Evolutionary conservation across 768 basidiomycete species (phyloP).

Genomic region (Kwoniella shandongensis): DNA sequence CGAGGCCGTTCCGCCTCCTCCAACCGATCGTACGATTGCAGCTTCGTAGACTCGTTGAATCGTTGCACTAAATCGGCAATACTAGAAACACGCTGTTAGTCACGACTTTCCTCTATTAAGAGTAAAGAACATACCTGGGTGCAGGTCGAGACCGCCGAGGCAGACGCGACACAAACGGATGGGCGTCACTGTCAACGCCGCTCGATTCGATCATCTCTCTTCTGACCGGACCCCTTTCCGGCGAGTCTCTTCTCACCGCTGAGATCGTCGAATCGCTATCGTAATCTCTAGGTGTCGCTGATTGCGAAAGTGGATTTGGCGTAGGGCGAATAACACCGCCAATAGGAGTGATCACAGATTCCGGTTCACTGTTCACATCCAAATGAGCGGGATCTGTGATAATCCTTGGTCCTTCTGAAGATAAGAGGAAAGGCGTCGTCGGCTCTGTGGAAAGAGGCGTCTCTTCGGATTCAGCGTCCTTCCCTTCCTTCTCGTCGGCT

Average conservation of each 20-base stretch:
- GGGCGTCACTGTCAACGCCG: conserved; percentile 44
- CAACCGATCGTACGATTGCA: conserved; percentile 14
- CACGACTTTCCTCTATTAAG: not conserved
- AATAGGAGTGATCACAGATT: conserved; percentile 27
- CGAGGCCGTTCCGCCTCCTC: conserved; percentile 30
- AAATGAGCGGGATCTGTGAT: conserved; percentile 1
- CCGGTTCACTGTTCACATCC: conserved; percentile 9
- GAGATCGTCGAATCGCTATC: conserved; percentile 57
- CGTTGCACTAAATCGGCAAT: conserved; percentile 79
- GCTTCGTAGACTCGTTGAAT: conserved; percentile 38
- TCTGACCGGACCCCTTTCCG: conserved; percentile 6
- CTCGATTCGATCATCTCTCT: conserved; percentile 39
- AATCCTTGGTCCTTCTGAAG: not conserved
- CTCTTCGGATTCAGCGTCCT: conserved; percentile 18
- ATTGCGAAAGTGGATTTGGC: conserved; percentile 21
- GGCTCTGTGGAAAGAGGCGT: conserved; percentile 15
- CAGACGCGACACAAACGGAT: conserved; percentile 47
- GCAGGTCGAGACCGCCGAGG: conserved; percentile 50
- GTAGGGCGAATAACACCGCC: conserved; percentile 16
- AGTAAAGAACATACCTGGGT: conserved; percentile 33
- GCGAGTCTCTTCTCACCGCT: conserved; percentile 34
- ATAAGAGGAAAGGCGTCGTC: conserved; percentile 12
- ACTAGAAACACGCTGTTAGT: conserved; percentile 18
- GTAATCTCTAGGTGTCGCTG: conserved; percentile 28
- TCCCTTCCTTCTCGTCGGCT: conserved; percentile 47